Percentiles rank a stretch among this genome's conserved stretches.
phyloP scores from a whole-genome alignment of 2,329 filamentous ascomycete genomes.

The Fusarium protoensiforme region DNA sequence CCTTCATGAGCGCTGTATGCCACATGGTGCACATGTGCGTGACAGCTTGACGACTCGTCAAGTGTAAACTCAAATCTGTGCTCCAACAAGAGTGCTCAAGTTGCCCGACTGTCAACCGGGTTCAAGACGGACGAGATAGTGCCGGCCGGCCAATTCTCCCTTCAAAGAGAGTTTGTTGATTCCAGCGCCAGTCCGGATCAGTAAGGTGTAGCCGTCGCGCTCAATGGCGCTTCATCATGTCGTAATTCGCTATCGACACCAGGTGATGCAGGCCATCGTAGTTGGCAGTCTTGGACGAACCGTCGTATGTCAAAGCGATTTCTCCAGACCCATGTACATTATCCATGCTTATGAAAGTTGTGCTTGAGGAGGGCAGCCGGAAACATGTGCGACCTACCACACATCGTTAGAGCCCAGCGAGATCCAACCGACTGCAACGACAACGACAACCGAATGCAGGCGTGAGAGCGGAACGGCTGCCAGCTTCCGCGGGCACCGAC shows the following conservation, averaged over 20 bases:
- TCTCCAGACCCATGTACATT: slow-evolving; percentile 8
- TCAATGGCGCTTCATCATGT: slow-evolving; percentile 5
- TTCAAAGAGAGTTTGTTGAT: slow-evolving; percentile 7
- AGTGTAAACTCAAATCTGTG: slow-evolving; percentile 26
- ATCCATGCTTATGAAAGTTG: slow-evolving; percentile 3
- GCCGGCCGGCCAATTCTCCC: slow-evolving; percentile 5
- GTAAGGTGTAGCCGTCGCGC: slow-evolving; percentile 12
- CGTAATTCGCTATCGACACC: slow-evolving; percentile 9
- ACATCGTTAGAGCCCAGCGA: slow-evolving; percentile 1
- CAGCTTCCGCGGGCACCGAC: slow-evolving; percentile 36
- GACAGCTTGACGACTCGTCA: slow-evolving; percentile 23
- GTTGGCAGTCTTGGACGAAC: slow-evolving; percentile 13
- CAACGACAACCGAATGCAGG: slow-evolving; percentile 25
- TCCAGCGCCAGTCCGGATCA: slow-evolving; percentile 19
- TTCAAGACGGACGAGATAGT: slow-evolving; percentile 19
- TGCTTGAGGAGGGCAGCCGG: not conserved
- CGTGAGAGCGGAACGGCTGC: slow-evolving; percentile 31
- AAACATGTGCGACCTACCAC: slow-evolving; percentile 9
- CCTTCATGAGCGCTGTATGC: not conserved
- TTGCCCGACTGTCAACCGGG: slow-evolving; percentile 5
- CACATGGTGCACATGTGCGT: slow-evolving; percentile 24
- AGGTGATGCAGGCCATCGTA: slow-evolving; percentile 27
- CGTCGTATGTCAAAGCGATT: not conserved
- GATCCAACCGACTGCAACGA: slow-evolving; percentile 20
- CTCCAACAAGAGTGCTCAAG: not conserved